These are phyloP conservation scores for Trichoderma koningiopsis DNA, from an alignment of 2,329 filamentous ascomycete genomes.

Conservation along the genomic window DNA sequence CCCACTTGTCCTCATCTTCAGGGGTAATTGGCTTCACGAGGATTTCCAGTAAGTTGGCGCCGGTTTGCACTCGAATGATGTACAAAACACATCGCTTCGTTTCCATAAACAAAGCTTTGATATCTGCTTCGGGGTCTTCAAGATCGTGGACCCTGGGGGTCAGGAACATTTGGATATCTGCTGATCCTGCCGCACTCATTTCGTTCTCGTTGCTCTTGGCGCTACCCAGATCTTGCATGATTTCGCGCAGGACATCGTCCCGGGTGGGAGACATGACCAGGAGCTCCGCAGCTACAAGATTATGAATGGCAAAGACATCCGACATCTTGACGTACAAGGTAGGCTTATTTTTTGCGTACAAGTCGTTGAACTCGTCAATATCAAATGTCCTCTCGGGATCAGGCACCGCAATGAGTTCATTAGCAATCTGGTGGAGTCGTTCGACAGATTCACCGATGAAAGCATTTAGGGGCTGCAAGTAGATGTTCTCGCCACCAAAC, in stretches of 20 bases:
- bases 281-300: conserved; percentile 79
- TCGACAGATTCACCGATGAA: conserved; percentile 86
- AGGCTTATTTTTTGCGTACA: conserved; percentile 94
- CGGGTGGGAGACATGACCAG: conserved; percentile 73
- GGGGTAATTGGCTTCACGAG: conserved; percentile 83
- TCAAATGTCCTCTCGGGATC: conserved; percentile 92
- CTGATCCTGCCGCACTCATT: conserved; percentile 80
- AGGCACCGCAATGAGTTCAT: conserved; percentile 76
- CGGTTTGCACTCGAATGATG: conserved; percentile 95
- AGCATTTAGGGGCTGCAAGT: conserved; percentile 90
- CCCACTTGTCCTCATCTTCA: conserved; percentile 91
- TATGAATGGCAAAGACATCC: conserved; percentile 96
- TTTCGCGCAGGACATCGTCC: conserved; percentile 87
- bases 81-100: conserved; percentile 97
- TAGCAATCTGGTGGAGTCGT: conserved; percentile 74
- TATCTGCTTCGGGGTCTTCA: conserved; percentile 88
- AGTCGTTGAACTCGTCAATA: conserved; percentile 97
- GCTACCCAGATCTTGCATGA: conserved; percentile 90
- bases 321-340: conserved; percentile 99
- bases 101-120: conserved; percentile 95
- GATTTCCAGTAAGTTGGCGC: conserved; percentile 90
- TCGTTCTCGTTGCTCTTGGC: conserved; percentile 97
- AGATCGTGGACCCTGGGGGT: conserved; percentile 87
- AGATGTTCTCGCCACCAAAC: conserved; percentile 93
- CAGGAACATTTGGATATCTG: conserved; percentile 87